Evolutionary conservation across 257 asterid genomes (phyloP).

Genomic region (Solanum phureja): DNA sequence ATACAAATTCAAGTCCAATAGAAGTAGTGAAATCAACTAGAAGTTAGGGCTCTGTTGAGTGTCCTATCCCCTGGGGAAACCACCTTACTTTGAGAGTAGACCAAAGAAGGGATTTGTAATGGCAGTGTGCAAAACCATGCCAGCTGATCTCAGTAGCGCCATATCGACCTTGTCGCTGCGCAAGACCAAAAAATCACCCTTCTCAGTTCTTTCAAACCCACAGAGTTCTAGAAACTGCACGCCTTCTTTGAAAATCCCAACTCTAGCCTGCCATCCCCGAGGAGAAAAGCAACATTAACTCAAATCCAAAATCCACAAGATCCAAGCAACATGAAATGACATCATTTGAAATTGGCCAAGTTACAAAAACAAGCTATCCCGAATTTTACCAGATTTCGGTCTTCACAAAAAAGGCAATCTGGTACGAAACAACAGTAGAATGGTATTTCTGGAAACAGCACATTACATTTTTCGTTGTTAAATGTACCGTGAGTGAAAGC

Average conservation of each 20-base stretch:
- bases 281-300: background rate
- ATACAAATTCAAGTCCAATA: background rate
- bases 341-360: background rate
- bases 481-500: background rate
- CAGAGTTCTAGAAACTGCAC: conserved; percentile 57
- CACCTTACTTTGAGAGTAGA: conserved; percentile 28
- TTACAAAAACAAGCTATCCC: background rate
- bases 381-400: background rate
- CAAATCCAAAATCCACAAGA: background rate
- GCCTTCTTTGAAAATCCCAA: conserved; percentile 50
- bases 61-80: background rate
- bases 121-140: conserved; percentile 43
- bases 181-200: conserved; percentile 32
- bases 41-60: background rate
- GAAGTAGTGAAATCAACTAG: background rate
- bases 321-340: background rate
- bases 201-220: conserved; percentile 53
- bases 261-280: conserved; percentile 41
- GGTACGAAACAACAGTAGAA: background rate
- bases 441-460: background rate
- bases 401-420: background rate
- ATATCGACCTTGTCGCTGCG: conserved; percentile 38
- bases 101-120: conserved; percentile 67
- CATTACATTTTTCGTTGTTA: background rate
- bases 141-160: conserved; percentile 28